phyloP scores from a whole-genome alignment of 371 early-diverging fungal species.

The Mortierella sp. region DNA sequence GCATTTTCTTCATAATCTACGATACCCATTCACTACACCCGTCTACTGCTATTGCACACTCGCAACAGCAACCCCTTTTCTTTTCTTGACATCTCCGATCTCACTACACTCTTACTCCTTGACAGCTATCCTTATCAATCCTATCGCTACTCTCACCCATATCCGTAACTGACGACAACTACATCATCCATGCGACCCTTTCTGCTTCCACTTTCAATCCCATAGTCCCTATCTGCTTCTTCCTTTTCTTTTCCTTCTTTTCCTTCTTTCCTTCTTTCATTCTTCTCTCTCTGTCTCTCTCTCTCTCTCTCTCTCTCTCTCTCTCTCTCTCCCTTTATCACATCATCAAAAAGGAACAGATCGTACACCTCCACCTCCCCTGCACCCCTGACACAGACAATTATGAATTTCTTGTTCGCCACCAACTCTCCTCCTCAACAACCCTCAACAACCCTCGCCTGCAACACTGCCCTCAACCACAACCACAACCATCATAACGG shows the following conservation, averaged over 20 bases:
- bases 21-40: not conserved
- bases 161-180: not conserved
- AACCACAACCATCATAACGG: not conserved
- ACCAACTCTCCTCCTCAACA: slow-evolving; percentile 11
- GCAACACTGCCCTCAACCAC: slow-evolving; percentile 17
- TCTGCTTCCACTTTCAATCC: not conserved
- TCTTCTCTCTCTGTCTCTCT: not conserved
- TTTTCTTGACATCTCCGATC: not conserved
- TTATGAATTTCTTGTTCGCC: slow-evolving; percentile 47
- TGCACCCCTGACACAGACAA: not conserved
- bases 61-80: not conserved
- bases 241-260: not conserved
- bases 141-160: not conserved
- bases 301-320: not conserved
- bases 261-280: not conserved
- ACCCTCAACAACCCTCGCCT: slow-evolving; percentile 10
- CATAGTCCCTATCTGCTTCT: not conserved
- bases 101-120: not conserved
- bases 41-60: not conserved
- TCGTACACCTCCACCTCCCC: not conserved
- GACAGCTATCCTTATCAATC: no score
- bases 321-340: not conserved
- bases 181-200: not conserved
- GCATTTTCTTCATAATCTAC: not conserved
- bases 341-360: not conserved